Base-by-base conservation (phyloP, 2,329 filamentous ascomycete species). In the Neofusicoccum laricinum region DNA sequence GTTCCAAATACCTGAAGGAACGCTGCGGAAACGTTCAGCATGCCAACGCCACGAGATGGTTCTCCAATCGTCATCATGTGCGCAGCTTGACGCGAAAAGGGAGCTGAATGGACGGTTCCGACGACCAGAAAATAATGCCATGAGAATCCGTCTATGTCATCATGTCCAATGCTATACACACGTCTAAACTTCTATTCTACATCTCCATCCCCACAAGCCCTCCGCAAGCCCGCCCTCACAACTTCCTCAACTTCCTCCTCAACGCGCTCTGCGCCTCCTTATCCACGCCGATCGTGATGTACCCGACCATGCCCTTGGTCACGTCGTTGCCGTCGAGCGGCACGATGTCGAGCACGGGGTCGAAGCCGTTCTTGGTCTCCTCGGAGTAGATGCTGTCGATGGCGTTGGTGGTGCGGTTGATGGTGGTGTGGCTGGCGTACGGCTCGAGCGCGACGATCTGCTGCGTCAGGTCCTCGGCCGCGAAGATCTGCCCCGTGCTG, bases 221-320 rank as follows among this genome's bases (percentile, higher is more conserved):
- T n/a, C n/a, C n/a, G n/a, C n/a, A n/a, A n/a, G n/a, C n/a, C n/a
- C n/a, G 8, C 7, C 1, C 17, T 14, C 38, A 59, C 55, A 59
- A 48, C 55, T 59, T 59, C 55, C 55, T 59, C 55, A 59, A 15
- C 55, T 59, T 59, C 55, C 41, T 59, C 55, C 55, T 46, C n/a
- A 59, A 14, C 14, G 21, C 38, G 17, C 41, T 25, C 55, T 59
- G 55, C n/a, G 55, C n/a, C 55, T 59, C 55, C 2, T 40, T 59
- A 21, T 76, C 71, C 17, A 75, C 71, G 6, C 73, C 74, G n/a
- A 78, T 69, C 1, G 74, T 78, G 30, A 78, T 71, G 43, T 78
- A 78, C 1, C 72, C 74, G 41, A 77, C 69, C 68, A 78, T 70
- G 0, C 75, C 75, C 41, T 59, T 59, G 2, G 55, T 48, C 30